Evolutionary conservation across 2,329 filamentous ascomycete species (phyloP).

Genomic region (Fonsecaea nubica): DNA sequence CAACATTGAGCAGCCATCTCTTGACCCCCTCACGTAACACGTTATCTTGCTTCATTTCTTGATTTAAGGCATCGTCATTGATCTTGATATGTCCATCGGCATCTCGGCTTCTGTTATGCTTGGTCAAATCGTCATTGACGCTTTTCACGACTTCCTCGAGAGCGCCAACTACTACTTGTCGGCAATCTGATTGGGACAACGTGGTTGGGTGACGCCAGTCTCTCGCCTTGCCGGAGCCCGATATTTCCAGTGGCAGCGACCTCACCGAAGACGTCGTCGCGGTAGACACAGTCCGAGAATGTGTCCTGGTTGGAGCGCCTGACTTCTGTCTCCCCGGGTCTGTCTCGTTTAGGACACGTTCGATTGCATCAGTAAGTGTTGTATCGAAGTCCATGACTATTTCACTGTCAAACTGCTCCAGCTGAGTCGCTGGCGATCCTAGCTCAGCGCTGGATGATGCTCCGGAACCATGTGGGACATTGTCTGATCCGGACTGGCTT

Average conservation of each 20-base stretch:
- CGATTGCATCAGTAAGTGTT: slow-evolving; percentile 64
- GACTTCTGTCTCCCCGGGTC: slow-evolving; percentile 21
- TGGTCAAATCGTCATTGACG: slow-evolving; percentile 58
- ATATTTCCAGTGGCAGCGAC: slow-evolving; percentile 40
- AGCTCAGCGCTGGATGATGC: neutral
- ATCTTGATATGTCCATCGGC: slow-evolving; percentile 45
- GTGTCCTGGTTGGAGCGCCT: slow-evolving; percentile 24
- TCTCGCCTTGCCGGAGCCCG: slow-evolving; percentile 23
- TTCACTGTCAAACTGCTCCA: slow-evolving; percentile 56
- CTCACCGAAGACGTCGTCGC: slow-evolving; percentile 36
- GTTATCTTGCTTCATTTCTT: slow-evolving; percentile 52
- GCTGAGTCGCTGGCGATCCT: neutral
- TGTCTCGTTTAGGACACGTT: slow-evolving; percentile 55
- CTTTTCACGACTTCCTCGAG: slow-evolving; percentile 63
- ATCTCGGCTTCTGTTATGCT: slow-evolving; percentile 45
- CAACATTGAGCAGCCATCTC: slow-evolving; percentile 61
- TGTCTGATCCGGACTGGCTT: slow-evolving; percentile 6
- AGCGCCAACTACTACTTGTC: slow-evolving; percentile 61
- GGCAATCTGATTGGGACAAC: slow-evolving; percentile 53
- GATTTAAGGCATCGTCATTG: slow-evolving; percentile 28
- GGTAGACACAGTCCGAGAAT: slow-evolving; percentile 32
- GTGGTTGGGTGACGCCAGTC: slow-evolving; percentile 14
- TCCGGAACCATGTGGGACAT: neutral
- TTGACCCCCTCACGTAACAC: slow-evolving; percentile 63
- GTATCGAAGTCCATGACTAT: slow-evolving; percentile 64